Evolutionary conservation across 495 filamentous ascomycete genomes (phyloP).

Genomic region (Sabuloglossum arenarium): DNA sequence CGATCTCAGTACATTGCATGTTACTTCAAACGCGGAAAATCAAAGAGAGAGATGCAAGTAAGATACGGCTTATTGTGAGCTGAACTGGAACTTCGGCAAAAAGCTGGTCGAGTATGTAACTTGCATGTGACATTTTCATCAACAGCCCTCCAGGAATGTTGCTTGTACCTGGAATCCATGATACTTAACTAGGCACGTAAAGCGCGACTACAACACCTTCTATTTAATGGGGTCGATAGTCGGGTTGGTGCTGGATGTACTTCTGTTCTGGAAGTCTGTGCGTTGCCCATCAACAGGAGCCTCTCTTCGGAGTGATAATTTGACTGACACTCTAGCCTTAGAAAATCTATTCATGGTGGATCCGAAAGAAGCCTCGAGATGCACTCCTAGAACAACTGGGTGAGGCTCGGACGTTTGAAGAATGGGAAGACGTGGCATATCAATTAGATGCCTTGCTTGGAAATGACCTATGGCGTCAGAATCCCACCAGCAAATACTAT

Average conservation of each 20-base stretch:
- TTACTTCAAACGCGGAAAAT: too few species aligned
- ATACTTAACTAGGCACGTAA: not conserved
- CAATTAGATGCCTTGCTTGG: constrained; percentile 59
- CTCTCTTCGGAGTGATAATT: not conserved
- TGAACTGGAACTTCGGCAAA: too few species aligned
- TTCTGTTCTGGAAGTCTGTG: constrained; percentile 34
- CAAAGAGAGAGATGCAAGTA: too few species aligned
- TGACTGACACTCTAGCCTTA: constrained; percentile 9
- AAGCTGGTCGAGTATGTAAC: too few species aligned
- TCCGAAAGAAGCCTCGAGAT: constrained; percentile 27
- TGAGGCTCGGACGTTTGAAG: constrained; percentile 48
- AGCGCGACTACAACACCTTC: constrained; percentile 7
- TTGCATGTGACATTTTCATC: too few species aligned
- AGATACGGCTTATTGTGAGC: too few species aligned
- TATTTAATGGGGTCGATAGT: constrained; percentile 25
- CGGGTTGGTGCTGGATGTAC: constrained; percentile 37
- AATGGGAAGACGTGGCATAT: constrained; percentile 66
- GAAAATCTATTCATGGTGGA: constrained; percentile 36
- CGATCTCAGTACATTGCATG: too few species aligned
- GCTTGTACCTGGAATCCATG: too few species aligned
- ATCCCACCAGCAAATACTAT: constrained; percentile 62
- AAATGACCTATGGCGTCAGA: constrained; percentile 74
- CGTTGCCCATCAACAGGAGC: not conserved
- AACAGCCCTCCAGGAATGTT: too few species aligned
- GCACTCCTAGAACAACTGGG: constrained; percentile 34